Base-by-base conservation (phyloP, 2,329 filamentous ascomycete species). In the Ophiocordyceps australis region DNA sequence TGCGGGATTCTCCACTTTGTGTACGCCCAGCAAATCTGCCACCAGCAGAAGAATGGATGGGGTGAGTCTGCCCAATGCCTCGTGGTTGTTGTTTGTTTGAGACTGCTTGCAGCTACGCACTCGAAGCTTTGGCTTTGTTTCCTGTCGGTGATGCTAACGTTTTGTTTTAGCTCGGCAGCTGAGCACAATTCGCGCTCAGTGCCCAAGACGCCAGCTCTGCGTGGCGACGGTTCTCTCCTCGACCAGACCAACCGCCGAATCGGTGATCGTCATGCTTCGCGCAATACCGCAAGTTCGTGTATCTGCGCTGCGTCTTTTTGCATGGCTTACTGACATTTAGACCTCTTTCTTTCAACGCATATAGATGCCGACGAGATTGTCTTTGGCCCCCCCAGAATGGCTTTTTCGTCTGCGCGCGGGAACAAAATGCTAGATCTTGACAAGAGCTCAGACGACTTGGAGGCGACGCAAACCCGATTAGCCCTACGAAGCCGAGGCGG, bases 31-130 rank as follows among this genome's bases (percentile, higher is more conserved):
- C 74, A 35, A 67, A 64, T 35, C 64, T 94, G 23, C 85, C 83
- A 36, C 77, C 82, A 15, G 67, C 76, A 35, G 82, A 92, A 55
- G 81, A 92, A 59, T 95, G 85, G 85, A 92, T 94, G 82, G 83
- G 86, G 78, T 92, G 61, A 46, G 68, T 52, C 25, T 6, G 14
- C 25, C 27, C 11, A 24, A 16, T 17, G 22, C 26, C 10, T 22
- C 9, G 10, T 13, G 19, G 26, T 20, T 14, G 13, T n/a, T n/a
- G n/a, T n/a, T n/a, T n/a, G n/a, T n/a, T n/a, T n/a, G n/a, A n/a
- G n/a, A n/a, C n/a, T n/a, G n/a, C n/a, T n/a, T n/a, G n/a, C n/a
- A n/a, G n/a, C n/a, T n/a, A n/a, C n/a, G n/a, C n/a, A n/a, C n/a
- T n/a, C n/a, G n/a, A n/a, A n/a, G n/a, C n/a, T n/a, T n/a, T n/a